Evolutionary conservation across 2,329 filamentous ascomycete species (phyloP).

Genomic region (Ceratocystiopsis minuta): DNA sequence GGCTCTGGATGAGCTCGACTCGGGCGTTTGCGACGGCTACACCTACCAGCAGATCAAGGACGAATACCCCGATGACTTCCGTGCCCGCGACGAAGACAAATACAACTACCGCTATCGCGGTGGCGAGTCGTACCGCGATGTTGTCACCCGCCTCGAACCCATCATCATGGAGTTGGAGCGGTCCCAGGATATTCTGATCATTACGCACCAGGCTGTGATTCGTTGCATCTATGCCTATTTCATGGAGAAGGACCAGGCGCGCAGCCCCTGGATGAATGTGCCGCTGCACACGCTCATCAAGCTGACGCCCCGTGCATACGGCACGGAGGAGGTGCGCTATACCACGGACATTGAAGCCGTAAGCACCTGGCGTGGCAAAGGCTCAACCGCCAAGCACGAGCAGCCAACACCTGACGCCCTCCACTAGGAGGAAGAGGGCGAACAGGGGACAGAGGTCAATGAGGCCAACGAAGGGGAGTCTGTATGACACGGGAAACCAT

Average conservation of each 20-base stretch:
- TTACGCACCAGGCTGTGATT: constrained; percentile 92
- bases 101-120: constrained; percentile 99
- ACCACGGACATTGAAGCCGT: constrained; percentile 89
- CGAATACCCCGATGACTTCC: constrained; percentile 83
- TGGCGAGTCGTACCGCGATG: constrained; percentile 87
- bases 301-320: constrained; percentile 83
- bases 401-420: constrained; percentile 25
- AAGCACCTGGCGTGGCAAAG: constrained; percentile 90
- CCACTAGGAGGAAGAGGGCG: constrained; percentile 3
- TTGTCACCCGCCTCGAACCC: constrained; percentile 91
- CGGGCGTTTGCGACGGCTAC: constrained; percentile 87
- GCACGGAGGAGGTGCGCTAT: constrained; percentile 74
- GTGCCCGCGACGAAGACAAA: constrained; percentile 90
- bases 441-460: too few relatives aligned
- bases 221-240: constrained; percentile 98
- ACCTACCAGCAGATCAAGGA: constrained; percentile 93
- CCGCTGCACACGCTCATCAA: constrained; percentile 94
- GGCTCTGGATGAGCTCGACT: constrained; percentile 90
- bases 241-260: constrained; percentile 86
- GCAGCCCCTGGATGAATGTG: constrained; percentile 97
- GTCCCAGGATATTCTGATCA: constrained; percentile 90
- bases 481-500: too few relatives aligned
- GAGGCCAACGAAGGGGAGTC: too few relatives aligned
- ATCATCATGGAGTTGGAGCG: constrained; percentile 99
- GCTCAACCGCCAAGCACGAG: constrained; percentile 78